These are phyloP conservation scores for Nannochloropsis oceanica DNA, from an alignment of 108 stramenopile genomes.

Conservation along the genomic window DNA sequence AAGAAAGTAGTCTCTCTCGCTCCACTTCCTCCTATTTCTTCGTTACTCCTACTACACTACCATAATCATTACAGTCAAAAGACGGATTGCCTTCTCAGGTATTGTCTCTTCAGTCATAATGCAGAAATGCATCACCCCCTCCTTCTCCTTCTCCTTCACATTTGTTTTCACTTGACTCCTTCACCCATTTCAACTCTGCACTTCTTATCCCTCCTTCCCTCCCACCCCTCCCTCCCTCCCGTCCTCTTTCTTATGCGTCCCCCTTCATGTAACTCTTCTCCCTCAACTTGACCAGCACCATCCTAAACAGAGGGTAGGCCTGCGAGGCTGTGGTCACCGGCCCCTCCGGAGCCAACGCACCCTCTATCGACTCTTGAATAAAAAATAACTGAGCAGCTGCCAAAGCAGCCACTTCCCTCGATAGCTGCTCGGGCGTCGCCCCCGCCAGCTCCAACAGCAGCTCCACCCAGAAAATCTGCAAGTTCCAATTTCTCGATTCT, in stretches of 20 bases:
- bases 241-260: not conserved
- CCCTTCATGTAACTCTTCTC: not conserved
- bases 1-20: too few species aligned
- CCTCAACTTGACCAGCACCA: not conserved
- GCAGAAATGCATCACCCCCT: too few species aligned
- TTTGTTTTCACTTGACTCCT: too few species aligned
- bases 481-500: constrained; percentile 15
- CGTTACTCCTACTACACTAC: too few species aligned
- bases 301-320: not conserved
- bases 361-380: not conserved
- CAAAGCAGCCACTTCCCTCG: not conserved
- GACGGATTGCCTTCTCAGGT: too few species aligned
- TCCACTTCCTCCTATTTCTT: too few species aligned
- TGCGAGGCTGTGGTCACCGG: not conserved
- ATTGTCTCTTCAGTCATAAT: too few species aligned
- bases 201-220: too few species aligned
- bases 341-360: not conserved
- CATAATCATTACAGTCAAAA: too few species aligned
- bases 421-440: not conserved
- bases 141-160: too few species aligned
- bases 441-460: constrained; percentile 3
- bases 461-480: constrained; percentile 25
- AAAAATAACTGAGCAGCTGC: not conserved
- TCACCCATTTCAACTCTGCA: too few species aligned
- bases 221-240: too few species aligned